Conservation (phyloP, 805 yeast genomes). For the Nakazawaea ernobii region DNA sequence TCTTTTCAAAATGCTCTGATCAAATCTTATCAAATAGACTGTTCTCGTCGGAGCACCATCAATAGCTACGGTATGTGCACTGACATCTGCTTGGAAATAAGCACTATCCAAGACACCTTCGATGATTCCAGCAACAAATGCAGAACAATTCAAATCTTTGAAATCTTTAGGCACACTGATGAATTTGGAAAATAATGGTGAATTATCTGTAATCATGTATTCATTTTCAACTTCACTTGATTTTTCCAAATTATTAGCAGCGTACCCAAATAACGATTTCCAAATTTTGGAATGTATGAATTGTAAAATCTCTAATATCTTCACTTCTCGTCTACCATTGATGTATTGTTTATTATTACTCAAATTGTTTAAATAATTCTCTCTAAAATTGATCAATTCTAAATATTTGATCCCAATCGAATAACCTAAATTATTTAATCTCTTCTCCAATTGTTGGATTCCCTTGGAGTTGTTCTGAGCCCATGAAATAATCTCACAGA, state of each 20-base stretch:
- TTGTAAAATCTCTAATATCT: conserved; percentile 68
- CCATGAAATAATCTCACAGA: conserved; percentile 65
- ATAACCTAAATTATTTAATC: conserved; percentile 68
- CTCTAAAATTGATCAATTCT: conserved; percentile 65
- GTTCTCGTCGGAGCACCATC: conserved; percentile 59
- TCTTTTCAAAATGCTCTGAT: conserved; percentile 47
- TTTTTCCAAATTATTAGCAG: conserved; percentile 43
- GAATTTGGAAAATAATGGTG: conserved; percentile 65
- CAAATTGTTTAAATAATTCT: conserved; percentile 35
- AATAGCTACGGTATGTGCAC: conserved; percentile 74
- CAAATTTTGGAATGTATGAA: conserved; percentile 71
- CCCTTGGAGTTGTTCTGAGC: conserved; percentile 57
- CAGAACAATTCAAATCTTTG: conserved; percentile 71
- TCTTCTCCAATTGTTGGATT: conserved; percentile 55
- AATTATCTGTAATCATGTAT: conserved; percentile 73
- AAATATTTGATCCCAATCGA: conserved; percentile 67
- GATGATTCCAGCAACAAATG: conserved; percentile 78
- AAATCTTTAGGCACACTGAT: conserved; percentile 77
- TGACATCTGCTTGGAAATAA: conserved; percentile 67
- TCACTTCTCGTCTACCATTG: conserved; percentile 50
- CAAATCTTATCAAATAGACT: conserved; percentile 70
- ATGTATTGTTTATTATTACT: conserved; percentile 18
- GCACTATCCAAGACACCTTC: conserved; percentile 77
- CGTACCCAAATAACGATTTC: conserved; percentile 68
- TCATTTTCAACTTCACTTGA: conserved; percentile 56